These are phyloP conservation scores for Paratinospora sagittata DNA, from an alignment of 164 flowering plant species.

Conservation along the genomic window DNA sequence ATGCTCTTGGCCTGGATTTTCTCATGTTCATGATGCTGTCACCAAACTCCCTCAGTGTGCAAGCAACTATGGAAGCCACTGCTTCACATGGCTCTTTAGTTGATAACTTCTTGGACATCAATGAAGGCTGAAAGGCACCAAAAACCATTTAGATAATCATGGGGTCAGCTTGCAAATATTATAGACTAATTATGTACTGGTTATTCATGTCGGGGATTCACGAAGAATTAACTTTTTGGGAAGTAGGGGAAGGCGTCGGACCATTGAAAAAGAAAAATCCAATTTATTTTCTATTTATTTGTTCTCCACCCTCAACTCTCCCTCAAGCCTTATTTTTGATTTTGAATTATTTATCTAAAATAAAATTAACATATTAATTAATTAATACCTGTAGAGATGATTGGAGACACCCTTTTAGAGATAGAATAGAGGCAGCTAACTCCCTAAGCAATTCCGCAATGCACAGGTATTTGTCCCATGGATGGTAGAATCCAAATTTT, in stretches of 20 bases:
- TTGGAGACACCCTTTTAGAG: conserved; percentile 40
- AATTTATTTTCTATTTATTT: no score
- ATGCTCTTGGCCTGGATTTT: conserved; percentile 18
- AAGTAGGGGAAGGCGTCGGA: no score
- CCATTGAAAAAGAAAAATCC: no score
- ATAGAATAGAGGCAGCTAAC: conserved; percentile 38
- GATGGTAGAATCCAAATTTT: conserved; percentile 54
- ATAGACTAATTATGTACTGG: no score
- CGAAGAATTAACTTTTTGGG: no score
- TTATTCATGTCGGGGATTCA: no score
- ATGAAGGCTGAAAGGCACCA: conserved; percentile 21
- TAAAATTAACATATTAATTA: background rate
- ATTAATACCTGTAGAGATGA: conserved; percentile 46
- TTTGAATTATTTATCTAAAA: background rate
- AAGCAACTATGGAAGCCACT: conserved; percentile 26
- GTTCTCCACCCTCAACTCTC: no score
- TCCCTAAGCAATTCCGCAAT: conserved; percentile 63
- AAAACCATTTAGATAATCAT: background rate
- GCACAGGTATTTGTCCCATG: conserved; percentile 60
- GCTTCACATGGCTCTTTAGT: conserved; percentile 47
- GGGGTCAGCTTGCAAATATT: background rate
- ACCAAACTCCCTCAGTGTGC: conserved; percentile 49
- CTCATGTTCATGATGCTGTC: conserved; percentile 44
- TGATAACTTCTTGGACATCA: conserved; percentile 17
- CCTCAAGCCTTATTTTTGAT: background rate